Evolutionary conservation across 148 eudicot species (phyloP).

Genomic region (Rhododendron molle): DNA sequence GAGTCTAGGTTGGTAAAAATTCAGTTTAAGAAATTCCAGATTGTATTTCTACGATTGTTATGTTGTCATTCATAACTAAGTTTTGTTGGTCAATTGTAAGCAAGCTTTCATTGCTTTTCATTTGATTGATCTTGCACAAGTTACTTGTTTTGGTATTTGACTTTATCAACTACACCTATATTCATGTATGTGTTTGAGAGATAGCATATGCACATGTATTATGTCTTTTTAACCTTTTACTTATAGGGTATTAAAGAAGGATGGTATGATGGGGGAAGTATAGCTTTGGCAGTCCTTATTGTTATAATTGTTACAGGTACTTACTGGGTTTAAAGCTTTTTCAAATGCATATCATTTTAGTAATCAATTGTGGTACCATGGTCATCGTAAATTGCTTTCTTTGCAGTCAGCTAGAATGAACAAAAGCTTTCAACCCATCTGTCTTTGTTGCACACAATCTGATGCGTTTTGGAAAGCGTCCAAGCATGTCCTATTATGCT

Average conservation of each 20-base stretch:
- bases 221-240: neutral
- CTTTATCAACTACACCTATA: neutral
- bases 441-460: neutral
- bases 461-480: neutral
- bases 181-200: neutral
- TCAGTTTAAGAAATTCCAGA: neutral
- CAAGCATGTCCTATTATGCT: neutral
- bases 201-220: neutral
- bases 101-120: neutral
- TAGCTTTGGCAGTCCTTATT: constrained; percentile 82
- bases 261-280: constrained; percentile 99
- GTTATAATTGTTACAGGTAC: constrained; percentile 91
- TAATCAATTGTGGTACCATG: neutral
- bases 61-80: neutral
- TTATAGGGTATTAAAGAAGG: constrained; percentile 87
- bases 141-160: neutral
- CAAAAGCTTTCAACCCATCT: neutral
- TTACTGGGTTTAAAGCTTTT: neutral
- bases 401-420: neutral
- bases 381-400: neutral
- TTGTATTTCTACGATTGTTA: neutral
- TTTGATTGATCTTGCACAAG: neutral
- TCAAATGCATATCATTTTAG: neutral
- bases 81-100: neutral
- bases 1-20: neutral